These are phyloP conservation scores for Afroboletus lepidellus DNA, from an alignment of 1,284 basidiomycete genomes.

Conservation along the genomic window DNA sequence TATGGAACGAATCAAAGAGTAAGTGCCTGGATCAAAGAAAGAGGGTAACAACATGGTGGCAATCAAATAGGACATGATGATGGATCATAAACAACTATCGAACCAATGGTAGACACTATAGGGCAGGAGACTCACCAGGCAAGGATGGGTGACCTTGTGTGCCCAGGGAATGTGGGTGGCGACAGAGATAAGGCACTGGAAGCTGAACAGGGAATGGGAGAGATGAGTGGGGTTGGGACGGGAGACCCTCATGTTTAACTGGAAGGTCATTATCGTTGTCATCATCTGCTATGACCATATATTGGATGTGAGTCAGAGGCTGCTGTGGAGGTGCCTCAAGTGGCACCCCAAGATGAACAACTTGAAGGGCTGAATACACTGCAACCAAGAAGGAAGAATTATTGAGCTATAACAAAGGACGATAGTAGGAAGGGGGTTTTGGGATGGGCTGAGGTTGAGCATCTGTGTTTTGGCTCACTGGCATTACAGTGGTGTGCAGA, in stretches of 20 bases:
- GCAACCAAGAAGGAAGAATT: conserved; percentile 25
- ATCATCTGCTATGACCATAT: conserved; percentile 11
- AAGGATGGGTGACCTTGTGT: conserved; percentile 33
- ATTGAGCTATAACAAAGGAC: conserved; percentile 33
- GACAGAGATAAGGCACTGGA: conserved; percentile 14
- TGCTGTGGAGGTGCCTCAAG: conserved; percentile 10
- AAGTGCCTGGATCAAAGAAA: neutral
- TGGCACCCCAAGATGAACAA: conserved; percentile 11
- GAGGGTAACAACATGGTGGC: neutral
- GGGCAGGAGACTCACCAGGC: conserved; percentile 26
- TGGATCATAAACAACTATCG: conserved; percentile 5
- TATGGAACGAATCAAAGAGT: neutral
- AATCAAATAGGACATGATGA: neutral
- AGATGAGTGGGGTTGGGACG: conserved; percentile 9
- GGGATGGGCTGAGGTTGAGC: too few relatives aligned
- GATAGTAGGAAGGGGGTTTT: conserved; percentile 21
- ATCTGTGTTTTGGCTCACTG: too few relatives aligned
- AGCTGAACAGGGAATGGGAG: conserved; percentile 13
- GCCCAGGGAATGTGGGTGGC: conserved; percentile 21
- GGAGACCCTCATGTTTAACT: conserved; percentile 31
- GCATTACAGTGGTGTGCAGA: too few relatives aligned
- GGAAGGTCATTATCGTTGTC: conserved; percentile 22
- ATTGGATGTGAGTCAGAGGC: conserved; percentile 10
- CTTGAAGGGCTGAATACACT: conserved; percentile 10
- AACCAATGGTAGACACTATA: neutral